Conservation (phyloP, 441 rosid genomes). For the Populus tomentosa region DNA sequence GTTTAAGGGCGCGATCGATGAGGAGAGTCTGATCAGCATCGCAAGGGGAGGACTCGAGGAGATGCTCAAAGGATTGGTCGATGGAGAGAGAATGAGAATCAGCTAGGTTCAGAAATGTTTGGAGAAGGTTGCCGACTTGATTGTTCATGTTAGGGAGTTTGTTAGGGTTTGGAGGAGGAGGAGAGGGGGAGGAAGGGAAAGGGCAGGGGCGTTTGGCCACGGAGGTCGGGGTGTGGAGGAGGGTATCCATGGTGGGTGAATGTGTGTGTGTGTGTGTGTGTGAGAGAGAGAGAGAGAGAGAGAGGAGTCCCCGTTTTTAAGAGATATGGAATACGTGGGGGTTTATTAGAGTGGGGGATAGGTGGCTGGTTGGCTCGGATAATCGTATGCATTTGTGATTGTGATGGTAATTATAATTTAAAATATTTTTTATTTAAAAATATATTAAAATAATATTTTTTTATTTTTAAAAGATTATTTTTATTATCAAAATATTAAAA, state of each 20-base stretch:
- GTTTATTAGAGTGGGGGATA: too few relatives aligned
- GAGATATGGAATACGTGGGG: conserved; percentile 11
- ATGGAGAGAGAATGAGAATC: conserved; percentile 46
- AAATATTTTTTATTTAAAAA: too few relatives aligned
- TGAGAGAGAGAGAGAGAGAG: neutral
- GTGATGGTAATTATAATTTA: too few relatives aligned
- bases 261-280: neutral
- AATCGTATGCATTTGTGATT: too few relatives aligned
- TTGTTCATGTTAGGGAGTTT: conserved; percentile 6
- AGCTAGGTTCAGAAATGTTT: conserved; percentile 38
- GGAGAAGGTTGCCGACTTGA: conserved; percentile 38
- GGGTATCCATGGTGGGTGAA: conserved; percentile 42
- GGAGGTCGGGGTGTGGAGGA: conserved; percentile 31
- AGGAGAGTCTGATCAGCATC: conserved; percentile 54
- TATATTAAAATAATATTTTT: too few relatives aligned
- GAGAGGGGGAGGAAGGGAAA: conserved; percentile 30
- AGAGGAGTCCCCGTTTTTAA: neutral
- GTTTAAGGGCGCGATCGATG: conserved; percentile 52
- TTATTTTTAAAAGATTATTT: too few relatives aligned
- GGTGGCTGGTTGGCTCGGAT: neutral
- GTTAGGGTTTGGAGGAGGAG: conserved; percentile 16
- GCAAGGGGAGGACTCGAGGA: conserved; percentile 44
- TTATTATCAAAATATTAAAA: too few relatives aligned
- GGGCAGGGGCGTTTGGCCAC: conserved; percentile 63
- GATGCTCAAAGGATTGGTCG: conserved; percentile 54